Evolutionary conservation across 805 yeast species (phyloP).

Genomic region (Saccharomycopsis microspora): DNA sequence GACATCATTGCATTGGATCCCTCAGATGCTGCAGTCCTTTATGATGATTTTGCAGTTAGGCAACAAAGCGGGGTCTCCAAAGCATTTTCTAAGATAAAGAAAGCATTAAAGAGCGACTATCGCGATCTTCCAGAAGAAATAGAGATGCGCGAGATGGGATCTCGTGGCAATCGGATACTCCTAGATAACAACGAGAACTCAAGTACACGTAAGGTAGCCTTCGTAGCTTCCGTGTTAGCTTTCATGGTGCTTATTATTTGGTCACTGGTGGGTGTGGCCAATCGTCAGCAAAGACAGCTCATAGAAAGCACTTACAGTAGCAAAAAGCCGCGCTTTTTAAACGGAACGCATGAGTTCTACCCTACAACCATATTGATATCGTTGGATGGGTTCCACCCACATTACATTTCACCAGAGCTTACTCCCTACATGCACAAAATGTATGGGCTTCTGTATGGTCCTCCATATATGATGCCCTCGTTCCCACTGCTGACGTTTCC

Average conservation of each 20-base stretch:
- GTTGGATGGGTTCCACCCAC: conserved; percentile 87
- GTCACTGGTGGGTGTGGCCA: conserved; percentile 9
- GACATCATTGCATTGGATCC: background rate
- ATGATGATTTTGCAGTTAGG: conserved; percentile 16
- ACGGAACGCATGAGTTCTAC: conserved; percentile 58
- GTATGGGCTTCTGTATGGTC: conserved; percentile 39
- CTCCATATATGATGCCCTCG: conserved; percentile 79
- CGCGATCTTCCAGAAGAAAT: background rate
- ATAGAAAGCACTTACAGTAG: background rate
- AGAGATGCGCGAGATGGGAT: conserved; percentile 11
- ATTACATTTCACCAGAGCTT: conserved; percentile 48
- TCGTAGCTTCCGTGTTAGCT: background rate
- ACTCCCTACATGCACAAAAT: conserved; percentile 67
- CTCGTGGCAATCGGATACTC: conserved; percentile 10
- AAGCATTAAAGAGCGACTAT: background rate
- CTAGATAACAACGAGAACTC: background rate
- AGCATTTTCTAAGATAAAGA: background rate
- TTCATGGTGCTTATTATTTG: conserved; percentile 6
- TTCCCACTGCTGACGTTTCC: conserved; percentile 88
- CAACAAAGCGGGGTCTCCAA: conserved; percentile 3
- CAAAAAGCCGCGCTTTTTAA: conserved; percentile 25
- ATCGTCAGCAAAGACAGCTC: conserved; percentile 3
- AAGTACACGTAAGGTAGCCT: background rate
- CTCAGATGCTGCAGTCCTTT: conserved; percentile 5
- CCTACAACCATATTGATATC: conserved; percentile 79